A percentile compares a stretch with the other conserved stretches of the same genome.
Evolutionary conservation across 1,284 basidiomycete genomes (phyloP).

Genomic region (Ganoderma boninense): DNA sequence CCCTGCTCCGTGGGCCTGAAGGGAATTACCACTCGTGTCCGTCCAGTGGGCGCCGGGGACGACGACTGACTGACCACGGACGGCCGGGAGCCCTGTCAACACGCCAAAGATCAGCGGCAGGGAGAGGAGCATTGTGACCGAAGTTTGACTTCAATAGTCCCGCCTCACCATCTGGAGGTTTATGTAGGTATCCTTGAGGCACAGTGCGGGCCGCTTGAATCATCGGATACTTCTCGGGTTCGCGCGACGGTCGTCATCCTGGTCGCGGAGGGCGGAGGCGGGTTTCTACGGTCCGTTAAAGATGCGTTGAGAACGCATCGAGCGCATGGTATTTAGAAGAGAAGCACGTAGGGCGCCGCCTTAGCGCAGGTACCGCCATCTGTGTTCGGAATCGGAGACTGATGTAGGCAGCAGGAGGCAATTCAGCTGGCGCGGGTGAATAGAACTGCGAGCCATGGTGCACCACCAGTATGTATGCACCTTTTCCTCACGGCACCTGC

Average conservation of each 20-base stretch:
- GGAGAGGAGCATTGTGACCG: slow-evolving; percentile 31
- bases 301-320: slow-evolving; percentile 10
- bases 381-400: slow-evolving; percentile 13
- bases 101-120: slow-evolving; percentile 20
- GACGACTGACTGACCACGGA: slow-evolving; percentile 49
- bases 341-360: slow-evolving; percentile 22
- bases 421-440: slow-evolving; percentile 9
- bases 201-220: slow-evolving; percentile 21
- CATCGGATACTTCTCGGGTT: slow-evolving; percentile 28
- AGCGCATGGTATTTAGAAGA: slow-evolving; percentile 21
- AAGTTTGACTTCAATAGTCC: slow-evolving; percentile 18
- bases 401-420: neutral
- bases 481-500: neutral
- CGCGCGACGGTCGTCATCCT: slow-evolving; percentile 9
- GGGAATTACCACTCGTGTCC: slow-evolving; percentile 68
- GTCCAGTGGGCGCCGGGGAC: slow-evolving; percentile 72
- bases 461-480: neutral
- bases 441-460: neutral
- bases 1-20: slow-evolving; percentile 71
- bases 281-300: slow-evolving; percentile 13
- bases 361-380: slow-evolving; percentile 8
- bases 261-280: neutral
- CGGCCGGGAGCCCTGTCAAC: slow-evolving; percentile 21
- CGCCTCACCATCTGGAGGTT: slow-evolving; percentile 6
- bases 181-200: slow-evolving; percentile 11